Evolutionary conservation across 768 basidiomycete genomes (phyloP).

Genomic region (Tephrocybe sp.): DNA sequence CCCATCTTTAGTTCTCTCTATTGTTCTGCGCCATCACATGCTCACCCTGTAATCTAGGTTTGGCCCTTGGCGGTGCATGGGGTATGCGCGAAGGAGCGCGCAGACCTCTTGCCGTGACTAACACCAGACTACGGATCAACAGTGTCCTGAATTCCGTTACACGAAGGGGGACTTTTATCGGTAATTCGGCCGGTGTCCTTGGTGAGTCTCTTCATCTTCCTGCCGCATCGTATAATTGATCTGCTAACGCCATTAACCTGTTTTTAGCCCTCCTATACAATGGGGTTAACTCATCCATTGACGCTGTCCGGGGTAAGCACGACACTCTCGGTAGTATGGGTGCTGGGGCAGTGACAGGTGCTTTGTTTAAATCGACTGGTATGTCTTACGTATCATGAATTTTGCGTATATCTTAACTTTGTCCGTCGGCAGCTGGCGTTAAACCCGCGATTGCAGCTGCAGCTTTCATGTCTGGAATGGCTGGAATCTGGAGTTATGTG

Average conservation of each 20-base stretch:
- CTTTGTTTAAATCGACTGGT: slow-evolving; percentile 94
- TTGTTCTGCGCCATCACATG: slow-evolving; percentile 85
- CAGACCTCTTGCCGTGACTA: slow-evolving; percentile 84
- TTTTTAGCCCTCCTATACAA: slow-evolving; percentile 91
- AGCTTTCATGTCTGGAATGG: slow-evolving; percentile 83
- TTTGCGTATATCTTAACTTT: slow-evolving; percentile 30
- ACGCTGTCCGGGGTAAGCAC: slow-evolving; percentile 85
- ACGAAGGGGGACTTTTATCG: slow-evolving; percentile 94
- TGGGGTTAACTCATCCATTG: slow-evolving; percentile 92
- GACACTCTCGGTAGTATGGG: slow-evolving; percentile 90
- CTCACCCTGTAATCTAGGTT: slow-evolving; percentile 72
- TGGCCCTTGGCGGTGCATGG: slow-evolving; percentile 94
- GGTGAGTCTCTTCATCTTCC: slow-evolving; percentile 60
- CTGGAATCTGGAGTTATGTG: slow-evolving; percentile 93
- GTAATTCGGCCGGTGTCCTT: slow-evolving; percentile 96
- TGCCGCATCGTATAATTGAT: slow-evolving; percentile 24
- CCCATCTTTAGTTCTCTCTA: slow-evolving; percentile 67
- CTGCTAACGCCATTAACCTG: slow-evolving; percentile 37
- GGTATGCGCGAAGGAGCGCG: slow-evolving; percentile 92
- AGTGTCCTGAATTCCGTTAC: slow-evolving; percentile 96
- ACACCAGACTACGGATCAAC: slow-evolving; percentile 89
- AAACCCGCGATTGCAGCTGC: slow-evolving; percentile 88
- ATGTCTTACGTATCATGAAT: slow-evolving; percentile 36
- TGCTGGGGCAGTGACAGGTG: slow-evolving; percentile 89
- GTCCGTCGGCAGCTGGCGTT: slow-evolving; percentile 76